Evolutionary conservation across 306 rosid species (phyloP).

Genomic region (Begonia masoniana): DNA sequence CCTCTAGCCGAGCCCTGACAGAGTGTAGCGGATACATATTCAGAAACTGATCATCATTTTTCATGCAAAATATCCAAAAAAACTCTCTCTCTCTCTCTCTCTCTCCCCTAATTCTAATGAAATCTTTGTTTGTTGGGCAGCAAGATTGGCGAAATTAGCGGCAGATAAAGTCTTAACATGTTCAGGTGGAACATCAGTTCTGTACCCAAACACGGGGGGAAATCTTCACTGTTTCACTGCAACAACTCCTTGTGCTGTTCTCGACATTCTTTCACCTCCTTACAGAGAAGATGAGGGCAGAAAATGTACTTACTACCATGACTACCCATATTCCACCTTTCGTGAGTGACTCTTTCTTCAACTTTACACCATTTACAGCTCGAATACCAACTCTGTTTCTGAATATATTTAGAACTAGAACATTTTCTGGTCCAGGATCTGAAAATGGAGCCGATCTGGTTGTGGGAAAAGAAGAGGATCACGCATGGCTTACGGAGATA

Average conservation of each 20-base stretch:
- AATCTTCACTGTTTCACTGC: constrained; percentile 91
- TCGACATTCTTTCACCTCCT: constrained; percentile 83
- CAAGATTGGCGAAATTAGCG: constrained; percentile 65
- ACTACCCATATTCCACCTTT: constrained; percentile 59
- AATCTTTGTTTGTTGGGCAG: constrained; percentile 23
- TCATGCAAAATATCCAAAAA: too few species aligned
- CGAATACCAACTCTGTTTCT: too few species aligned
- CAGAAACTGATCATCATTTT: too few species aligned
- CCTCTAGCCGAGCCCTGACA: too few species aligned
- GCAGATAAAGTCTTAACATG: constrained; percentile 63
- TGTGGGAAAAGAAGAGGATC: constrained; percentile 51
- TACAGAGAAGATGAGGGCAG: constrained; percentile 70
- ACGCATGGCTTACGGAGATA: constrained; percentile 82
- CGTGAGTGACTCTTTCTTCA: constrained; percentile 30
- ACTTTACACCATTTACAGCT: background rate
- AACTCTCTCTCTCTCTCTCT: background rate
- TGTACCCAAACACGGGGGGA: constrained; percentile 73
- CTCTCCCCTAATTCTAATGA: background rate
- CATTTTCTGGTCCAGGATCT: constrained; percentile 28
- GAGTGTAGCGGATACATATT: too few species aligned
- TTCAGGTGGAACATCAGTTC: constrained; percentile 57
- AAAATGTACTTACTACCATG: constrained; percentile 73
- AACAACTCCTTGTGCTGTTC: constrained; percentile 72
- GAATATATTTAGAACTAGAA: background rate
- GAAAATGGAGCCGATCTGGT: constrained; percentile 20